Base-by-base conservation (phyloP, 257 asterid genomes). In the Nicotiana otophora region DNA sequence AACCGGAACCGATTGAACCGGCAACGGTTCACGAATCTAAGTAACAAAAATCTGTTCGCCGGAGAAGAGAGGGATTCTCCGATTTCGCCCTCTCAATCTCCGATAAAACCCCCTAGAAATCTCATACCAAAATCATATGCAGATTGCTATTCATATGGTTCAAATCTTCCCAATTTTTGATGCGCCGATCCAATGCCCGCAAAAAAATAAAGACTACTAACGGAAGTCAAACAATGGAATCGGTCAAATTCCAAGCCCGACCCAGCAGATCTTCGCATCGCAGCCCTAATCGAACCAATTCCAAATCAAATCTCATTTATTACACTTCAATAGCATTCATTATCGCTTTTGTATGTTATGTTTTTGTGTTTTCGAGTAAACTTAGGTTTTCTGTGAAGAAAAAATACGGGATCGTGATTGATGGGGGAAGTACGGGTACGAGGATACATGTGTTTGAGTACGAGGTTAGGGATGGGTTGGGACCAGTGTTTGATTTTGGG, bases 381-480 rank as follows among this genome's bases (percentile, higher is more conserved):
- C 46, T 57, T 55, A 79, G 46, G 30, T 86, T 58, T 70, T 54
- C 46, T 69, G 74, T 28, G 2, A 81, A 75, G 31, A 87, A 62
- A 83, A 90, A 85, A 72, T 94, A 91, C 81, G 92, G 94, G 84
- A 89, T 94, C 80, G 95, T 96, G 84, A 92, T 96, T 42, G 99
- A 96, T 79, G 99, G 99, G 2, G 99, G 99, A n/a, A 96, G 99
- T 84, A 94, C 98, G 8, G 99, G 99, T 55, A 91, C 96, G 77
- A 91, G 99, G 81, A 91, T 94, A 65, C 98, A 96, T 28, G 98
- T 94, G 87, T 94, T 96, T 72, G 88, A 90, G 78, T 96, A 90
- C 83, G 90, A 87, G 81, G 87, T 90, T 74, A 86, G 86, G 79
- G 69, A 84, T 87, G 98, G 95, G 83, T 77, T 92, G 84, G 78